Evolutionary conservation across 2,329 filamentous ascomycete species (phyloP).

Genomic region (Tolypocladium ophioglossoides): DNA sequence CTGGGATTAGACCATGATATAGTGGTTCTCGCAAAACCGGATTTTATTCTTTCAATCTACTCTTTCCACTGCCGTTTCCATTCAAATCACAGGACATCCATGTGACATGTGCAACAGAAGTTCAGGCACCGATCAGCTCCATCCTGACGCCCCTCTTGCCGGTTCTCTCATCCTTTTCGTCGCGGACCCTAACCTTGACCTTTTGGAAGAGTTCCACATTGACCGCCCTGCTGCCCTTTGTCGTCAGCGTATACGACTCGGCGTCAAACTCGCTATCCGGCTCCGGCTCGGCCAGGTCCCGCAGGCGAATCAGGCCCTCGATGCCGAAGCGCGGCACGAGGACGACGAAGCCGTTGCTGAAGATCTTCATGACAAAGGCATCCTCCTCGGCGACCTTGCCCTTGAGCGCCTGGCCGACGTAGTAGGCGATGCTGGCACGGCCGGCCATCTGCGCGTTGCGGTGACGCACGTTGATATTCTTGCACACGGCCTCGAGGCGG

Average conservation of each 20-base stretch:
- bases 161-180: conserved; percentile 90
- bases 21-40: neutral
- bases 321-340: conserved; percentile 94
- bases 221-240: conserved; percentile 42
- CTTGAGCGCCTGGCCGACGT: conserved; percentile 92
- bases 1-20: conserved; percentile 13
- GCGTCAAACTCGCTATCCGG: conserved; percentile 76
- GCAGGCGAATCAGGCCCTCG: conserved; percentile 77
- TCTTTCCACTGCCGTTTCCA: neutral
- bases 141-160: conserved; percentile 88
- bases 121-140: conserved; percentile 40
- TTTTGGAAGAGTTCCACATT: conserved; percentile 83
- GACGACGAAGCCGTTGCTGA: conserved; percentile 94
- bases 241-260: conserved; percentile 69
- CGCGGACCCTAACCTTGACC: conserved; percentile 78
- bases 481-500: conserved; percentile 87
- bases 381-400: conserved; percentile 68
- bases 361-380: conserved; percentile 93
- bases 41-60: neutral
- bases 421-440: conserved; percentile 91
- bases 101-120: neutral
- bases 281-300: conserved; percentile 69
- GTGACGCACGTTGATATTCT: conserved; percentile 96
- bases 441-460: conserved; percentile 95
- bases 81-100: conserved; percentile 1